Evolutionary conservation across 2,329 filamentous ascomycete species (phyloP).

Genomic region (Fusarium nisikadoi): DNA sequence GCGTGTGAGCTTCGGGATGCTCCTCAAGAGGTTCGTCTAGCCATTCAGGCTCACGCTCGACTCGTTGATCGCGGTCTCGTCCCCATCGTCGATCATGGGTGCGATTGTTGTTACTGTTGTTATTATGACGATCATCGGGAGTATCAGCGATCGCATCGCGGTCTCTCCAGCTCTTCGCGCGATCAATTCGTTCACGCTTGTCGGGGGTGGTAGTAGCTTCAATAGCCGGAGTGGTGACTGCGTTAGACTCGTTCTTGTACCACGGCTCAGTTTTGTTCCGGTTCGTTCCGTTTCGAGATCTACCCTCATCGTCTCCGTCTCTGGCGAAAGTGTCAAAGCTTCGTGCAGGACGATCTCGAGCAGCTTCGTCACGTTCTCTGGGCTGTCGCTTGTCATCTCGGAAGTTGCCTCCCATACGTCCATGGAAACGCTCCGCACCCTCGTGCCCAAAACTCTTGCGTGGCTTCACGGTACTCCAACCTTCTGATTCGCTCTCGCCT

Average conservation of each 20-base stretch:
- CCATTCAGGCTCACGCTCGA: slow-evolving; percentile 91
- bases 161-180: slow-evolving; percentile 70
- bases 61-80: slow-evolving; percentile 66
- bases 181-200: slow-evolving; percentile 66
- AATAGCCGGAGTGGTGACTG: slow-evolving; percentile 8
- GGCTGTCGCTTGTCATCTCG: slow-evolving; percentile 56
- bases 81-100: slow-evolving; percentile 64
- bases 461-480: slow-evolving; percentile 79
- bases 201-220: slow-evolving; percentile 49
- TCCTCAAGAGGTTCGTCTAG: slow-evolving; percentile 79
- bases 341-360: slow-evolving; percentile 59
- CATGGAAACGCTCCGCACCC: slow-evolving; percentile 76
- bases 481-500: slow-evolving; percentile 71
- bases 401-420: slow-evolving; percentile 67
- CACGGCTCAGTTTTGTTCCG: slow-evolving; percentile 79
- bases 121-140: slow-evolving; percentile 66
- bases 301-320: slow-evolving; percentile 63
- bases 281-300: slow-evolving; percentile 71
- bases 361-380: slow-evolving; percentile 65
- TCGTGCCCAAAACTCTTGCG: slow-evolving; percentile 79
- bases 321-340: slow-evolving; percentile 62
- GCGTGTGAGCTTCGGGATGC: slow-evolving; percentile 77
- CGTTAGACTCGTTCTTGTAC: slow-evolving; percentile 70
- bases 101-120: slow-evolving; percentile 52
- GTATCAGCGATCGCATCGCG: slow-evolving; percentile 56